Evolutionary conservation across 1,139 yeast species (phyloP).

Genomic region (Magnusiomyces paraingens): DNA sequence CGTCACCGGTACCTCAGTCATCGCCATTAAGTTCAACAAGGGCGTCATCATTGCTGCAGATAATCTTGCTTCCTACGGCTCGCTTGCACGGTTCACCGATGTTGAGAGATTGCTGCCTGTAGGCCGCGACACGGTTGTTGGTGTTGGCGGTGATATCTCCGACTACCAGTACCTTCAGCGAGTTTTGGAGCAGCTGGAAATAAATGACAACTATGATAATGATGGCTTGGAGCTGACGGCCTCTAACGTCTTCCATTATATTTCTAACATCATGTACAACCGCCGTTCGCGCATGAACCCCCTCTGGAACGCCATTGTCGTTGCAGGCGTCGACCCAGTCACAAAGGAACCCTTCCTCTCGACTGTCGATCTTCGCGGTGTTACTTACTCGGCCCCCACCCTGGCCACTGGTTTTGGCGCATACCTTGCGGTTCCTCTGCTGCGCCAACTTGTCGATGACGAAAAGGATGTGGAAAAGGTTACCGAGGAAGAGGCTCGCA

Average conservation of each 20-base stretch:
- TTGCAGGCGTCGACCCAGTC: constrained; percentile 69
- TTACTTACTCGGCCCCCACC: constrained; percentile 79
- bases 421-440: constrained; percentile 84
- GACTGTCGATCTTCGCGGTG: constrained; percentile 88
- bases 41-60: constrained; percentile 96
- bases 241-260: constrained; percentile 79
- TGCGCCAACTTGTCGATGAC: constrained; percentile 74
- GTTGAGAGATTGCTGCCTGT: constrained; percentile 78
- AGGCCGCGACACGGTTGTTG: constrained; percentile 83
- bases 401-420: constrained; percentile 97
- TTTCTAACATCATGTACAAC: constrained; percentile 75
- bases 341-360: constrained; percentile 54
- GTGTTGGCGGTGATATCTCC: constrained; percentile 90
- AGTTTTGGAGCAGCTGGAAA: constrained; percentile 68
- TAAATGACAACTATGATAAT: constrained; percentile 72
- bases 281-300: constrained; percentile 94
- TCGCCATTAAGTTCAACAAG: constrained; percentile 81
- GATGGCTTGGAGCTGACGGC: constrained; percentile 77
- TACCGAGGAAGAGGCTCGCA: constrained; percentile 67
- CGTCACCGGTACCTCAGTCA: constrained; percentile 93
- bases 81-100: constrained; percentile 78
- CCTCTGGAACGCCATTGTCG: constrained; percentile 88
- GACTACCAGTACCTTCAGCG: constrained; percentile 84
- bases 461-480: constrained; percentile 69
- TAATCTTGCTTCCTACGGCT: constrained; percentile 80